These are phyloP conservation scores for Omphalea diandra DNA, from an alignment of 441 rosid genomes.

Conservation along the genomic window DNA sequence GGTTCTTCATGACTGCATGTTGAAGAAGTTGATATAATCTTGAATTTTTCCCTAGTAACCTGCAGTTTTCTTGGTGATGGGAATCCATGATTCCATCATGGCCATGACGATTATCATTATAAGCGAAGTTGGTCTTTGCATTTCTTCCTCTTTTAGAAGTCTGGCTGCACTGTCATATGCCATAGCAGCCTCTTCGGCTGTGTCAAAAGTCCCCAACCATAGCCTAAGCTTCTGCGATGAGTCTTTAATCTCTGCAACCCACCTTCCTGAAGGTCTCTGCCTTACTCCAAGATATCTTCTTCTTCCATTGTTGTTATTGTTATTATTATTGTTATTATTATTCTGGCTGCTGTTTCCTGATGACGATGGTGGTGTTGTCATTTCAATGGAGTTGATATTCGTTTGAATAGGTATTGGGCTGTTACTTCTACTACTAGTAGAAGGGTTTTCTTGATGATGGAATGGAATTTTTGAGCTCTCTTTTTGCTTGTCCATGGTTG, in stretches of 20 bases:
- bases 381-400: background rate
- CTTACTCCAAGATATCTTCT: constrained; percentile 49
- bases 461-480: constrained; percentile 20
- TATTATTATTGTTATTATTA: too few species aligned
- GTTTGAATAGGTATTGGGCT: constrained; percentile 3
- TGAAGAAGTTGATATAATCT: constrained; percentile 36
- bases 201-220: constrained; percentile 54
- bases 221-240: constrained; percentile 48
- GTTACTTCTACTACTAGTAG: background rate
- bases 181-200: constrained; percentile 49
- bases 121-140: constrained; percentile 45
- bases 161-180: constrained; percentile 52
- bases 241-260: constrained; percentile 61
- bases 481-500: constrained; percentile 22
- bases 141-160: constrained; percentile 46
- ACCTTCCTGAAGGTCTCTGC: constrained; percentile 59
- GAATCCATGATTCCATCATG: background rate
- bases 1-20: constrained; percentile 38
- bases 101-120: constrained; percentile 9
- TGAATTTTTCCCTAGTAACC: constrained; percentile 24
- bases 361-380: background rate
- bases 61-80: constrained; percentile 20
- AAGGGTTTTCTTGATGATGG: constrained; percentile 24
- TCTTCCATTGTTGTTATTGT: background rate
- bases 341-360: too few species aligned